phyloP scores from a whole-genome alignment of 2,329 filamentous ascomycete species.

The Ophiocordyceps unilateralis region DNA sequence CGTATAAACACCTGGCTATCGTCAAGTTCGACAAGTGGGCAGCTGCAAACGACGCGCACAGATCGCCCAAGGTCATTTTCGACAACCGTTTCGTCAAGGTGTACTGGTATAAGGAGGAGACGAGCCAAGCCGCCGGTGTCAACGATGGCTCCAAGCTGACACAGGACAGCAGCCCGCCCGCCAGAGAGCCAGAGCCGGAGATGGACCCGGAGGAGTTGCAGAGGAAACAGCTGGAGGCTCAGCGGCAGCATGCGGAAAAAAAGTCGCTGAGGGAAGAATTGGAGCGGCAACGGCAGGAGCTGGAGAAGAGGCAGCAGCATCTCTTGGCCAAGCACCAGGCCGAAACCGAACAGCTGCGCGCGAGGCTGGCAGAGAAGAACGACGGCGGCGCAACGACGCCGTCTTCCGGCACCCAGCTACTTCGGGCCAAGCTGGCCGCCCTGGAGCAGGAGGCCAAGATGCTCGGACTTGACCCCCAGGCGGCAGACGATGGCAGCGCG shows the following conservation, averaged over 20 bases:
- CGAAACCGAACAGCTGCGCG: constrained; percentile 47
- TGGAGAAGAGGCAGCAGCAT: constrained; percentile 47
- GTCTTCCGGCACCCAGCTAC: constrained; percentile 38
- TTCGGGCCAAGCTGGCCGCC: constrained; percentile 57
- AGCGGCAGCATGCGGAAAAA: constrained; percentile 50
- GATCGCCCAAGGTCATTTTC: constrained; percentile 65
- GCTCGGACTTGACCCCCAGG: constrained; percentile 47
- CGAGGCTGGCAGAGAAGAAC: constrained; percentile 24
- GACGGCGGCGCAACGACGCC: constrained; percentile 10
- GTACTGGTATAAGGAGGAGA: constrained; percentile 52
- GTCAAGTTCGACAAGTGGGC: constrained; percentile 52
- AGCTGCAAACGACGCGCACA: constrained; percentile 52
- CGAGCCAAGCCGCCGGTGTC: constrained; percentile 13
- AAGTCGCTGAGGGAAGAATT: constrained; percentile 44
- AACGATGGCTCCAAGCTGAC: constrained; percentile 9
- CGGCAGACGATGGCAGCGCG: constrained; percentile 23
- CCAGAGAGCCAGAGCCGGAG: constrained; percentile 25
- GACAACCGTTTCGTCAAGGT: constrained; percentile 77
- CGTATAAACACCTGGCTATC: constrained; percentile 48
- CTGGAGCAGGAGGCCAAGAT: constrained; percentile 55
- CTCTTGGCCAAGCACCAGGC: constrained; percentile 45
- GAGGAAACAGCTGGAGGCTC: constrained; percentile 53
- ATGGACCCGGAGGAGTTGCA: constrained; percentile 55
- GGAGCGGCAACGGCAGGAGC: constrained; percentile 41
- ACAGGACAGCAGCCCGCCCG: not conserved